These are phyloP conservation scores for Centella asiatica DNA, from an alignment of 129 eudicot genomes.

Conservation along the genomic window DNA sequence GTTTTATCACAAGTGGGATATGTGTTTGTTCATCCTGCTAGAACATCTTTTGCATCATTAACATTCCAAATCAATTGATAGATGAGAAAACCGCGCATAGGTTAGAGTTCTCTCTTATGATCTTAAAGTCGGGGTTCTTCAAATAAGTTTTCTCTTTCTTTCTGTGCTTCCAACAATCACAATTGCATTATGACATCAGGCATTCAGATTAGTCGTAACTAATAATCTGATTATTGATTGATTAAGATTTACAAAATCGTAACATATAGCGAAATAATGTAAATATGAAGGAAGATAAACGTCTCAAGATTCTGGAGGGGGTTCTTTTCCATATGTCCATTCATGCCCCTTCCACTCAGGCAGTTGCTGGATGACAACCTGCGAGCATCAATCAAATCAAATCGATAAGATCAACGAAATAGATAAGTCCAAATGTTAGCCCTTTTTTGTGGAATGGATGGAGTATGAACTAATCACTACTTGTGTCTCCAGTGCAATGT, in stretches of 20 bases:
- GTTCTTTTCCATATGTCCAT: slow-evolving; percentile 63
- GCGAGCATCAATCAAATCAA: slow-evolving; percentile 15
- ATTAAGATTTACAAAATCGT: neutral
- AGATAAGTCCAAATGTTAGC: neutral
- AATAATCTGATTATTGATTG: neutral
- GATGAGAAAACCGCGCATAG: too few species aligned
- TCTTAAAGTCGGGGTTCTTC: too few species aligned
- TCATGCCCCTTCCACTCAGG: slow-evolving; percentile 97
- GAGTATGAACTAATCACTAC: neutral
- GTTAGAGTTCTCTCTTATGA: too few species aligned
- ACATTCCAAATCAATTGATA: too few species aligned
- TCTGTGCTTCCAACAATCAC: neutral
- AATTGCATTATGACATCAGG: neutral
- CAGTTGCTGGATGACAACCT: slow-evolving; percentile 84
- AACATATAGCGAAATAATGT: neutral
- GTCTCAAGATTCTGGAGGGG: slow-evolving; percentile 38
- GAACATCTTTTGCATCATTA: too few species aligned
- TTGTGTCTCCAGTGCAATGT: neutral
- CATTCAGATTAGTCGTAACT: neutral
- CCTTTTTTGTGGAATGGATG: too few species aligned
- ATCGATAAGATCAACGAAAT: neutral
- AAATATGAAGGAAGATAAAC: slow-evolving; percentile 1
- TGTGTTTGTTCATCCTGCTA: too few species aligned
- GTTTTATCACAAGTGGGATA: too few species aligned
- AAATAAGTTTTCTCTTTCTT: too few species aligned